These are phyloP conservation scores for Beta corolliflora DNA, from an alignment of 179 eudicot genomes.

Conservation along the genomic window DNA sequence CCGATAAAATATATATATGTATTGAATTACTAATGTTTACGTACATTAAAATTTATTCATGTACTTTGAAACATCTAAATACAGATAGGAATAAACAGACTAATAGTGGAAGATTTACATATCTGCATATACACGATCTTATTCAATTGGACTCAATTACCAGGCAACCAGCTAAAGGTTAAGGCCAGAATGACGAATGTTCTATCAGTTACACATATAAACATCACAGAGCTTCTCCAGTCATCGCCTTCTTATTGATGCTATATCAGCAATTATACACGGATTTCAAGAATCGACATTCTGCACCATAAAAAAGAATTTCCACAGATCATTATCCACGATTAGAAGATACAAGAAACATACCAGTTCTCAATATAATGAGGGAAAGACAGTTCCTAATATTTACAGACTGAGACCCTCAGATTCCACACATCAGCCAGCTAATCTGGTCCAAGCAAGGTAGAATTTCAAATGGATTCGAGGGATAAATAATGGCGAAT, in stretches of 20 bases:
- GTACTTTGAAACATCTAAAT: constrained; percentile 1
- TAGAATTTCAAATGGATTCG: background rate
- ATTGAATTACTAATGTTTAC: background rate
- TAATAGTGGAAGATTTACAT: background rate
- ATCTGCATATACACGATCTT: background rate
- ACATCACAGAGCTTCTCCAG: background rate
- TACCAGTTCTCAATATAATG: background rate
- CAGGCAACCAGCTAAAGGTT: background rate
- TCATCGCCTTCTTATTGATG: constrained; percentile 12
- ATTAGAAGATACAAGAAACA: background rate
- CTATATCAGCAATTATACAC: background rate
- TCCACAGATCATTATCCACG: background rate
- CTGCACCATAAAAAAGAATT: constrained; percentile 2
- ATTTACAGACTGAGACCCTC: background rate
- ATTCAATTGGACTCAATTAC: background rate
- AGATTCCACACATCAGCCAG: background rate
- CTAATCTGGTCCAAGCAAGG: background rate
- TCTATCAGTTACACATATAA: background rate
- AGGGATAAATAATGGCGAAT: background rate
- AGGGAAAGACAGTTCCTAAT: background rate
- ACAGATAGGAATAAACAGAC: background rate
- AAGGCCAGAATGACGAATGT: constrained; percentile 7
- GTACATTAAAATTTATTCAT: background rate
- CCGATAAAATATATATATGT: background rate
- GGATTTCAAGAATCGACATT: background rate